Evolutionary conservation across 768 basidiomycete genomes (phyloP).

Genomic region (Suillus fuscotomentosus): DNA sequence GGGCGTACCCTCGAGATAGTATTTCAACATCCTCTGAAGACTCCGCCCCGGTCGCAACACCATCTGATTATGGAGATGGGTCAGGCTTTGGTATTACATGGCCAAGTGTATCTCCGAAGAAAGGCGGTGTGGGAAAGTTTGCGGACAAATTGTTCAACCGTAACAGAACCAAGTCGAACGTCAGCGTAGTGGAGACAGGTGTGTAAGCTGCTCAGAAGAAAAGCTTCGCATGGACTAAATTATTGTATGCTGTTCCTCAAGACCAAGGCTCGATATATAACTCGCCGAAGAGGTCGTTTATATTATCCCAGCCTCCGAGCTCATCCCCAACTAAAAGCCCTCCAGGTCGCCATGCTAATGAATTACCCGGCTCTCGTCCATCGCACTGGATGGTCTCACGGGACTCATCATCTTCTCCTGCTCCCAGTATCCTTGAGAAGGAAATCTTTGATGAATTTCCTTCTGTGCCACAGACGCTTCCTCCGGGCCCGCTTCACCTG

Average conservation of each 20-base stretch:
- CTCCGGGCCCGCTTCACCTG: slow-evolving; percentile 26
- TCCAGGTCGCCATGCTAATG: slow-evolving; percentile 8
- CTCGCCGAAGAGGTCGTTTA: slow-evolving; percentile 22
- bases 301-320: slow-evolving; percentile 20
- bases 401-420: slow-evolving; percentile 40
- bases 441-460: slow-evolving; percentile 73
- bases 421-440: slow-evolving; percentile 47
- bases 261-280: slow-evolving; percentile 29
- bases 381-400: slow-evolving; percentile 48
- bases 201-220: slow-evolving; percentile 18
- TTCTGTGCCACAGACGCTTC: slow-evolving; percentile 55
- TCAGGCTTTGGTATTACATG: slow-evolving; percentile 39
- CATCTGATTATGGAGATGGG: slow-evolving; percentile 43
- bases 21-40: slow-evolving; percentile 70
- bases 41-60: slow-evolving; percentile 58
- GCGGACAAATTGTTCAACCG: slow-evolving; percentile 60
- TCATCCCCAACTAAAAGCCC: slow-evolving; percentile 16
- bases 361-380: slow-evolving; percentile 28
- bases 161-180: slow-evolving; percentile 51
- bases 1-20: slow-evolving; percentile 53
- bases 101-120: slow-evolving; percentile 54
- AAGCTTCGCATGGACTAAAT: neutral
- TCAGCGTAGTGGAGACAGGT: slow-evolving; percentile 47
- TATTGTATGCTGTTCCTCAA: slow-evolving; percentile 6
- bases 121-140: slow-evolving; percentile 47